Conservation (phyloP, 2,329 filamentous ascomycete genomes). For the Cercospora berteroae region DNA sequence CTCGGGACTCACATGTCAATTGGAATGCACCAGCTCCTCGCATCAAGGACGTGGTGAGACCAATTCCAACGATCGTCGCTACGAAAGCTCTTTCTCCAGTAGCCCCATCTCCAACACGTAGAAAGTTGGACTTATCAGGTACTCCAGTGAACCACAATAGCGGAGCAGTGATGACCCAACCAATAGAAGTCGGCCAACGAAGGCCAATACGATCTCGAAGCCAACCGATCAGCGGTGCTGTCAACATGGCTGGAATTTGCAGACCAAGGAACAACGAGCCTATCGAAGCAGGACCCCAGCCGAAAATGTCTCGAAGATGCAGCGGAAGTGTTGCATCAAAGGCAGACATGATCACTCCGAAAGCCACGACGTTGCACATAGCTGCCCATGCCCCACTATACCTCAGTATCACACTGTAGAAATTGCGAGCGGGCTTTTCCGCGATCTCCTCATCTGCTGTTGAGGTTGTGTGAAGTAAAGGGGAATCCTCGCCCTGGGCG, state of each 20-base stretch:
- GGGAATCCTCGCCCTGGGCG: neutral
- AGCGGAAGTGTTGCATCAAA: slow-evolving; percentile 24
- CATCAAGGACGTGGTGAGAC: slow-evolving; percentile 14
- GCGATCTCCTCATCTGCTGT: neutral
- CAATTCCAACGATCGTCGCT: slow-evolving; percentile 19
- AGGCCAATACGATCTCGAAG: slow-evolving; percentile 22
- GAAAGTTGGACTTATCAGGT: slow-evolving; percentile 17
- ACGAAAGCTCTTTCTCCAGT: slow-evolving; percentile 20
- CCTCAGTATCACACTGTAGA: slow-evolving; percentile 20
- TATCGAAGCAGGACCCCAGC: slow-evolving; percentile 20
- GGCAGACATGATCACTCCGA: slow-evolving; percentile 19
- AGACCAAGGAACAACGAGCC: slow-evolving; percentile 23
- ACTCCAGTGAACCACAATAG: slow-evolving; percentile 25
- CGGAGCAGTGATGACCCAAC: slow-evolving; percentile 18
- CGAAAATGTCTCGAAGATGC: slow-evolving; percentile 20
- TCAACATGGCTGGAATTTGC: slow-evolving; percentile 22
- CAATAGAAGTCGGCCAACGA: slow-evolving; percentile 20
- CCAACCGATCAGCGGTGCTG: slow-evolving; percentile 21
- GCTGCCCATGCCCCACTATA: slow-evolving; percentile 10
- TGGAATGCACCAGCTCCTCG: slow-evolving; percentile 24
- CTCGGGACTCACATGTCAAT: slow-evolving; percentile 21
- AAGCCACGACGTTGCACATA: slow-evolving; percentile 19
- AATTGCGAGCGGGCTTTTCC: neutral
- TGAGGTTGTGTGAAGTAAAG: neutral
- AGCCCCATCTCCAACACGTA: slow-evolving; percentile 13